These are phyloP conservation scores for Solanum hybrid DNA, from an alignment of 305 asterid genomes.

Conservation along the genomic window DNA sequence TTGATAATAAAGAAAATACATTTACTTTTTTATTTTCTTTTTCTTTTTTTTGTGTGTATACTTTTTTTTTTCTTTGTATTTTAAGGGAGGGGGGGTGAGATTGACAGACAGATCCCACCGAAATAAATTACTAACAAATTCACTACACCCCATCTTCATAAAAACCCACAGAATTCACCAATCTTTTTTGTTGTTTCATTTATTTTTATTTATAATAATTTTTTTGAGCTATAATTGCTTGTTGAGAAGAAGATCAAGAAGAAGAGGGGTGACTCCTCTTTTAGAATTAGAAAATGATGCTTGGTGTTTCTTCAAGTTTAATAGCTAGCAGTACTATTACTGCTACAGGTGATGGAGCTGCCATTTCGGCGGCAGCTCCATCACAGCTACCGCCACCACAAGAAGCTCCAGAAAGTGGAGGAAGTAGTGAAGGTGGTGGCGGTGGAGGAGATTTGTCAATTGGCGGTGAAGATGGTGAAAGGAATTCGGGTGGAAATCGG, in stretches of 20 bases:
- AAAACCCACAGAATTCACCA: constrained; percentile 83
- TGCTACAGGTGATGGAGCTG: constrained; percentile 31
- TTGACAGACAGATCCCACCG: constrained; percentile 97
- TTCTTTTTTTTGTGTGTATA: neutral
- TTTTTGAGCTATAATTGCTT: neutral
- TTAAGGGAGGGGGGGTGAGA: constrained; percentile 13
- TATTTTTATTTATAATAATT: neutral
- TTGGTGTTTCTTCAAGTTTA: constrained; percentile 39
- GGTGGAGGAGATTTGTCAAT: constrained; percentile 19
- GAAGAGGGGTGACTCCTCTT: neutral
- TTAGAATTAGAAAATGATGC: constrained; percentile 24
- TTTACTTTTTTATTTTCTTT: neutral
- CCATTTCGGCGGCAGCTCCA: neutral
- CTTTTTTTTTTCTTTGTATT: constrained; percentile 3
- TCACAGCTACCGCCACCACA: neutral
- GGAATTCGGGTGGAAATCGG: constrained; percentile 55
- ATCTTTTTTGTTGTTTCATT: constrained; percentile 23
- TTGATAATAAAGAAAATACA: constrained; percentile 1
- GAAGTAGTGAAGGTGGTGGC: constrained; percentile 38
- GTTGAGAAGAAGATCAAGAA: neutral
- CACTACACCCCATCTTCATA: constrained; percentile 69
- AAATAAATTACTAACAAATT: constrained; percentile 61
- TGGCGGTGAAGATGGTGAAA: constrained; percentile 31
- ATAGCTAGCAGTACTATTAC: constrained; percentile 5
- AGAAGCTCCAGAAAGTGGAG: constrained; percentile 45